These are phyloP conservation scores for Heliamphora pulchella DNA, from an alignment of 179 eudicot species.

Conservation along the genomic window DNA sequence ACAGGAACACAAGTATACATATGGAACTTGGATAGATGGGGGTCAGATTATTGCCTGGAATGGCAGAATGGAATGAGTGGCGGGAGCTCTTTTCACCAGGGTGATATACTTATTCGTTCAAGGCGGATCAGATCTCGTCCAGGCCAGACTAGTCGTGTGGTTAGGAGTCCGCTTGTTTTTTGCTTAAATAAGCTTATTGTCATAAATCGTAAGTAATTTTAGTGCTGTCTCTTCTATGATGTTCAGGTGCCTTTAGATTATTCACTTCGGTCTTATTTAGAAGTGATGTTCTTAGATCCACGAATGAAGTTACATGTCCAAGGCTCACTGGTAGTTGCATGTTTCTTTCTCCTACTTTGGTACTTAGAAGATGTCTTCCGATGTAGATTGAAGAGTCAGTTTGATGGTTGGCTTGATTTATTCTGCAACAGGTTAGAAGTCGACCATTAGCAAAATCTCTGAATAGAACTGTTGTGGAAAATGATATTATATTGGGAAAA, in stretches of 20 bases:
- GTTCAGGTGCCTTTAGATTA: constrained; percentile 64
- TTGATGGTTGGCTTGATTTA: background rate
- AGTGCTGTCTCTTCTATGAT: constrained; percentile 7
- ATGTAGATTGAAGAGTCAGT: background rate
- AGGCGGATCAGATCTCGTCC: constrained; percentile 66
- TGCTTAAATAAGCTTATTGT: background rate
- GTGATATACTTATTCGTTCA: constrained; percentile 62
- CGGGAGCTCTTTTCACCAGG: constrained; percentile 49
- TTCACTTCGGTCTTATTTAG: constrained; percentile 56
- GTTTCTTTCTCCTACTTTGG: background rate
- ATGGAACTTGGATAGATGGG: constrained; percentile 82
- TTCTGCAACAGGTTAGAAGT: constrained; percentile 46
- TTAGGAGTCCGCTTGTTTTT: constrained; percentile 3
- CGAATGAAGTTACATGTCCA: constrained; percentile 69
- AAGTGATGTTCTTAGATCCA: constrained; percentile 66
- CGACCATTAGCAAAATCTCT: constrained; percentile 61
- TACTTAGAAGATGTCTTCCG: background rate
- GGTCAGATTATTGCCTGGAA: constrained; percentile 49
- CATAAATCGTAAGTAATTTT: background rate
- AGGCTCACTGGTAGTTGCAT: constrained; percentile 52
- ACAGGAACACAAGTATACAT: constrained; percentile 77
- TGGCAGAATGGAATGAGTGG: constrained; percentile 46
- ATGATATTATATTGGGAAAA: constrained; percentile 45
- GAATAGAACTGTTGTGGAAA: constrained; percentile 35
- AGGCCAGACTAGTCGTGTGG: constrained; percentile 60